Conservation (phyloP, 2,329 filamentous ascomycete species). For the Beauveria brongniartii region DNA sequence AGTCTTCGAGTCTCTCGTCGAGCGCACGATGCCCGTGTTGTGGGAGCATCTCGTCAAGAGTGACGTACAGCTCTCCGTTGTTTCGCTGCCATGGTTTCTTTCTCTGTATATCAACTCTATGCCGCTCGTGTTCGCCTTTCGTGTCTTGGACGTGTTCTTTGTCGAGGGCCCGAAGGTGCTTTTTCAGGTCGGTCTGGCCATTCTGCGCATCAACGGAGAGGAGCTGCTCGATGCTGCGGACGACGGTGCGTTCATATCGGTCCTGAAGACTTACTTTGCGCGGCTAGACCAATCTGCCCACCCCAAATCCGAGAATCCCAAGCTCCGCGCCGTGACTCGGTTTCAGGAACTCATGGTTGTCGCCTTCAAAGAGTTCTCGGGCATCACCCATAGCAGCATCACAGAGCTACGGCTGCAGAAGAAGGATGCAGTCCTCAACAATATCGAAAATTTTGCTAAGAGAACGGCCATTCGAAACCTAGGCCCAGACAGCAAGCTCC, state of each 20-base stretch:
- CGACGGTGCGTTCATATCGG: constrained; percentile 93
- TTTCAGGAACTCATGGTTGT: constrained; percentile 99
- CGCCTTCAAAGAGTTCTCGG: constrained; percentile 95
- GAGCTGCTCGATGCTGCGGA: constrained; percentile 88
- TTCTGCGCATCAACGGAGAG: constrained; percentile 92
- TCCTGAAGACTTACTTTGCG: constrained; percentile 90
- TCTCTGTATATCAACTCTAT: constrained; percentile 99
- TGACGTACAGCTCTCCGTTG: constrained; percentile 93
- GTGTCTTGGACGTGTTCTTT: constrained; percentile 96
- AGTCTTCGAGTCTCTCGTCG: constrained; percentile 95
- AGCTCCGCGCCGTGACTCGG: constrained; percentile 83
- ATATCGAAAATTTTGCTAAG: constrained; percentile 96
- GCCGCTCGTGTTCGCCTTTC: constrained; percentile 94
- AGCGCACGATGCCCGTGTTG: constrained; percentile 95
- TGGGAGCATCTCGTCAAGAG: constrained; percentile 98
- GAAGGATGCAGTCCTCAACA: constrained; percentile 88
- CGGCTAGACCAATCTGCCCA: constrained; percentile 92
- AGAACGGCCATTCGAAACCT: constrained; percentile 92
- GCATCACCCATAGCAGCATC: constrained; percentile 88
- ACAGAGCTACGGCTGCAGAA: constrained; percentile 84
- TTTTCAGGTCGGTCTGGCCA: constrained; percentile 95
- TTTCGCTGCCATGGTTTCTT: constrained; percentile 95
- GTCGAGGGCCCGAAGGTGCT: constrained; percentile 94
- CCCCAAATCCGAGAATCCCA: constrained; percentile 89
- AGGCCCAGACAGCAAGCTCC: constrained; percentile 87